Base-by-base conservation (phyloP, 306 rosid genomes). In the Sechiopsis laciniata region DNA sequence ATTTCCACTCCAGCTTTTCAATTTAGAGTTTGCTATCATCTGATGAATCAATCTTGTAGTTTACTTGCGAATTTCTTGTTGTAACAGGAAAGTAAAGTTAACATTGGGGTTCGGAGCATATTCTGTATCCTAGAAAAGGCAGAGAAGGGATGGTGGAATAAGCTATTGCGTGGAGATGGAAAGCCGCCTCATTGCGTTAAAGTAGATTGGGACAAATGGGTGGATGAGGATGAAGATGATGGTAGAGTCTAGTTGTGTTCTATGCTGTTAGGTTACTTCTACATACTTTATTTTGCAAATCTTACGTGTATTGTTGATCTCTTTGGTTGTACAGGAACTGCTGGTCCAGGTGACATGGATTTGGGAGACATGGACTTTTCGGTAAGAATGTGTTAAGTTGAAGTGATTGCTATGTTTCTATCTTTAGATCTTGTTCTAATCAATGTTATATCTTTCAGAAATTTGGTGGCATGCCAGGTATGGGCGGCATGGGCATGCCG, bases 181-280 rank as follows among this genome's bases (percentile, higher is more conserved):
- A 93, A 86, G 83, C 55, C 90, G 17, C 98, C 98, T 2, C 98
- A 93, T 74, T 84, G 87, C 59, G 86, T 93, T 63, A 93, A 90
- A 83, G 96, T 93, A 76, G 98, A 93, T 77, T 93, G 96, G 96
- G 96, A 93, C 78, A 93, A 88, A 81, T 93, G 98, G 98, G 98
- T 82, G 5, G 98, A 93, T 72, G 96, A 93, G 72, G 98, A 93
- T 65, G 98, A 90, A 11, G 96, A 88, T 37, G 81, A 68, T n/a
- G 87, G 96, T 89, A 77, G 11, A 42, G 24, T 73, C 24, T 19
- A 8, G 16, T 22, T 2, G 0, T 69, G 51, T 59, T 10, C 2
- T 10, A 16, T 26, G 15, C 58, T 68, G 2, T 48, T 16, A 37
- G 35, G 13, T 55, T 12, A 45, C 8, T 61, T 3, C 8, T 58